phyloP scores from a whole-genome alignment of 2,329 filamentous ascomycete species.

The Grosmannia huntii region DNA sequence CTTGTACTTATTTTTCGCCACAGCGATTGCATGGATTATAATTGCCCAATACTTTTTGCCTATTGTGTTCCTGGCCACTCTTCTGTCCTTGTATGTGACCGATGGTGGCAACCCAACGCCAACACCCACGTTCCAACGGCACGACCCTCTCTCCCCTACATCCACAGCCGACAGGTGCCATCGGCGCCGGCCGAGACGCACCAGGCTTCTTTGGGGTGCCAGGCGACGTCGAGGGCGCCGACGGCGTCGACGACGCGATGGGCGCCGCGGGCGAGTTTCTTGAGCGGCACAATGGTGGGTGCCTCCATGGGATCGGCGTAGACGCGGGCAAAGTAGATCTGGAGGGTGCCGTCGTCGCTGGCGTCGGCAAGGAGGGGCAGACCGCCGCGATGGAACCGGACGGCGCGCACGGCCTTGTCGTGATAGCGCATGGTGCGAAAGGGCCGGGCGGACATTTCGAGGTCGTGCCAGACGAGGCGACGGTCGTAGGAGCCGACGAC shows the following conservation, averaged over 20 bases:
- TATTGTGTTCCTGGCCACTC: too few species aligned
- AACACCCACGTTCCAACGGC: too few species aligned
- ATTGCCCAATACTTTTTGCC: too few species aligned
- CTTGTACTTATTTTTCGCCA: too few species aligned
- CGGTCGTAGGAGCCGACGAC: slow-evolving; percentile 93
- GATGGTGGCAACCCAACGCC: too few species aligned
- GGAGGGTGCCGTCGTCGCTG: slow-evolving; percentile 84
- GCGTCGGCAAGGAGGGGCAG: slow-evolving; percentile 85
- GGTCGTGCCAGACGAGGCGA: slow-evolving; percentile 88
- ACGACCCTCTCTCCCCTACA: too few species aligned
- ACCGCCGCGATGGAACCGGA: slow-evolving; percentile 69
- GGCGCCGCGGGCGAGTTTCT: slow-evolving; percentile 62
- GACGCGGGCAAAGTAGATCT: slow-evolving; percentile 95
- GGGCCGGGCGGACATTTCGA: slow-evolving; percentile 78
- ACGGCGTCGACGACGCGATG: slow-evolving; percentile 78
- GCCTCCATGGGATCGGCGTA: slow-evolving; percentile 93
- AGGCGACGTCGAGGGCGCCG: slow-evolving; percentile 87
- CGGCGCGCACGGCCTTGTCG: slow-evolving; percentile 76
- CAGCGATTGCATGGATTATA: too few species aligned
- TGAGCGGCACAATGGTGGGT: slow-evolving; percentile 89
- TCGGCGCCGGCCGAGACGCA: slow-evolving; percentile 88
- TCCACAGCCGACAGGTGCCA: slow-evolving; percentile 85
- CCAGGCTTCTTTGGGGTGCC: slow-evolving; percentile 93
- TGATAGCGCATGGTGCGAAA: slow-evolving; percentile 98
- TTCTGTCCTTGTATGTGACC: too few species aligned